These are phyloP conservation scores for Cyberlindnera lachancei DNA, from an alignment of 805 yeast genomes.

Conservation along the genomic window DNA sequence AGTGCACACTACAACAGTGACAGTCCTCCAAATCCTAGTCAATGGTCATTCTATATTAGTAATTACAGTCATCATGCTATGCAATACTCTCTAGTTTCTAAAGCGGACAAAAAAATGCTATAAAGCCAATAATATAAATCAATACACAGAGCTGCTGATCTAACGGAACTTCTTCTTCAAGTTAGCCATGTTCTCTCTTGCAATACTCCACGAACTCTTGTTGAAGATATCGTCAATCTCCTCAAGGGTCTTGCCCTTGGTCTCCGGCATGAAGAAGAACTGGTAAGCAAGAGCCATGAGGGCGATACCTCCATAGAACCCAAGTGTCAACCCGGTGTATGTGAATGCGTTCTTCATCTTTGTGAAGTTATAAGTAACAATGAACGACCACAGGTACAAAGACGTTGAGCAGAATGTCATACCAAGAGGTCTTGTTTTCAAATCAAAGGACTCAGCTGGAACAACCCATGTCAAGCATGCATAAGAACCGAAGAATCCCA, in stretches of 20 bases:
- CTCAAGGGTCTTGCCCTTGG: constrained; percentile 58
- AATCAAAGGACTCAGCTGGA: constrained; percentile 57
- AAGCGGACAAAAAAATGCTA: too few relatives aligned
- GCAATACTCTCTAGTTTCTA: too few relatives aligned
- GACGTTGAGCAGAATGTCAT: constrained; percentile 53
- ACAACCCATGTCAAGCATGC: constrained; percentile 64
- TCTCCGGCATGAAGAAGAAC: constrained; percentile 58
- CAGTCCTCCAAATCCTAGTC: too few relatives aligned
- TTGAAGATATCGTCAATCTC: too few relatives aligned
- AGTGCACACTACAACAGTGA: too few relatives aligned
- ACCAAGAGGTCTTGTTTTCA: constrained; percentile 54
- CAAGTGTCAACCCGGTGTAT: constrained; percentile 53
- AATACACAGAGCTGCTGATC: too few relatives aligned
- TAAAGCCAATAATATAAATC: too few relatives aligned
- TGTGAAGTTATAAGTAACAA: constrained; percentile 57
- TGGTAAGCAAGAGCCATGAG: constrained; percentile 49
- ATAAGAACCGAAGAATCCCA: constrained; percentile 60
- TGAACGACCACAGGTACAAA: constrained; percentile 55
- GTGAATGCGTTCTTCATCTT: constrained; percentile 51
- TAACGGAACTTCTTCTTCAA: constrained; percentile 2
- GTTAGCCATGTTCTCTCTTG: constrained; percentile 22
- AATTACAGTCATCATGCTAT: too few relatives aligned
- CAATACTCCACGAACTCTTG: constrained; percentile 31
- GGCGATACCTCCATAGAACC: constrained; percentile 64
- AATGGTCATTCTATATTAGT: too few relatives aligned